A percentile compares a stretch with the other conserved stretches of the same genome.
Conservation (phyloP, 2,329 filamentous ascomycete genomes). For the Cercospora brassicicola region DNA sequence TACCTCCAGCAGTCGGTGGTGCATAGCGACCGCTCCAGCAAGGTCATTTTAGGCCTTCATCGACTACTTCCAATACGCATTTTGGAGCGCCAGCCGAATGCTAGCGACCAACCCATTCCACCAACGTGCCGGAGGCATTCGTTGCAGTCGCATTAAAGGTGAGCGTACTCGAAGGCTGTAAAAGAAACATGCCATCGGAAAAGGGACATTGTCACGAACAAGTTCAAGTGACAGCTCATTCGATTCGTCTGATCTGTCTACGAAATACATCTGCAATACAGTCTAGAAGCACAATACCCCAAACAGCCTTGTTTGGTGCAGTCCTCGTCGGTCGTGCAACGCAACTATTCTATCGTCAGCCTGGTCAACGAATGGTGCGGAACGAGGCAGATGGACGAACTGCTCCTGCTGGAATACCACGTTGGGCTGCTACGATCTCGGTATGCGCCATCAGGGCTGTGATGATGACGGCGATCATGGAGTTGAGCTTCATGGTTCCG, state of each 20-base stretch:
- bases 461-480: background rate
- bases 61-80: too few species aligned
- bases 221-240: background rate
- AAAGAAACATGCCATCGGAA: background rate
- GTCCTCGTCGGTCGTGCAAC: background rate
- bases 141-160: background rate
- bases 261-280: background rate
- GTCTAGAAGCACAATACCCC: background rate
- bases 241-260: background rate
- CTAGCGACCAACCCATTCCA: background rate
- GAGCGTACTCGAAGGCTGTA: background rate
- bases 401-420: background rate
- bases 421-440: background rate
- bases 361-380: background rate
- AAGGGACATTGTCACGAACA: background rate
- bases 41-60: too few species aligned
- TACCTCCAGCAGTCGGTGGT: too few species aligned
- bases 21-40: too few species aligned
- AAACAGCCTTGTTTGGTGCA: background rate
- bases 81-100: background rate
- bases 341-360: background rate
- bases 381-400: background rate
- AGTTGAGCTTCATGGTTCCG: background rate
- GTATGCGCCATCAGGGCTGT: background rate
- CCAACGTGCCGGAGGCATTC: background rate